Percentiles rank a stretch among this genome's conserved stretches.
These are phyloP conservation scores for Aspergillus funiculosus DNA, from an alignment of 495 filamentous ascomycete genomes.

Conservation along the genomic window DNA sequence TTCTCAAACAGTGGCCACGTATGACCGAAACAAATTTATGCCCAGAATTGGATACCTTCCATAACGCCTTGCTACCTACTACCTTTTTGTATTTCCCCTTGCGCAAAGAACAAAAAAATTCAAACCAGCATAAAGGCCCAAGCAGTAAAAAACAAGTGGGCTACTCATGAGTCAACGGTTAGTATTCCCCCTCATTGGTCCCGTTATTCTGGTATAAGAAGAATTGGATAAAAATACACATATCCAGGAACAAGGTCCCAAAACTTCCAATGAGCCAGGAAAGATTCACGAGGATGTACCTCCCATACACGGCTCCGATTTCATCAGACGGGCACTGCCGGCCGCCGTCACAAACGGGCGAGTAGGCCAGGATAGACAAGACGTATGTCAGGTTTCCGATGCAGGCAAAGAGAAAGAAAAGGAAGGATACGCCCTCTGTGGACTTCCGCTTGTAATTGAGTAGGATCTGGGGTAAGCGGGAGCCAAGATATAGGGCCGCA, in stretches of 20 bases:
- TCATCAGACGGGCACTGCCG: slow-evolving; percentile 39
- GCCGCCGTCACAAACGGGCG: slow-evolving; percentile 15
- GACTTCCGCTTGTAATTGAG: slow-evolving; percentile 85
- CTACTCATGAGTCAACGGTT: neutral
- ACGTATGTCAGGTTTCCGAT: slow-evolving; percentile 93
- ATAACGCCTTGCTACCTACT: too few relatives aligned
- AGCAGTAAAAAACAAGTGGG: neutral
- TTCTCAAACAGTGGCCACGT: too few relatives aligned
- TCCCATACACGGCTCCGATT: neutral
- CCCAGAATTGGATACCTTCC: too few relatives aligned
- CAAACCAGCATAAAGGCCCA: too few relatives aligned
- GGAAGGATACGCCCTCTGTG: slow-evolving; percentile 81
- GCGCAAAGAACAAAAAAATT: too few relatives aligned
- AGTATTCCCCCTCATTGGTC: slow-evolving; percentile 17
- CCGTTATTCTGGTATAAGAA: slow-evolving; percentile 66
- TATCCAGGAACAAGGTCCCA: slow-evolving; percentile 78
- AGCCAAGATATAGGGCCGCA: slow-evolving; percentile 82
- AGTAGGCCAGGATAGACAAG: slow-evolving; percentile 69
- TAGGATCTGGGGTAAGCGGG: slow-evolving; percentile 79
- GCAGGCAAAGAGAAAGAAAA: slow-evolving; percentile 97
- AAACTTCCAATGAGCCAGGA: slow-evolving; percentile 86
- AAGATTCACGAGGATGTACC: slow-evolving; percentile 67
- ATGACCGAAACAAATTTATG: too few relatives aligned
- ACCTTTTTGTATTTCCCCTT: too few relatives aligned
- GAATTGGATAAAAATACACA: slow-evolving; percentile 85